phyloP scores from a whole-genome alignment of 208 protist genomes.

The Leishmania martiniquensis region DNA sequence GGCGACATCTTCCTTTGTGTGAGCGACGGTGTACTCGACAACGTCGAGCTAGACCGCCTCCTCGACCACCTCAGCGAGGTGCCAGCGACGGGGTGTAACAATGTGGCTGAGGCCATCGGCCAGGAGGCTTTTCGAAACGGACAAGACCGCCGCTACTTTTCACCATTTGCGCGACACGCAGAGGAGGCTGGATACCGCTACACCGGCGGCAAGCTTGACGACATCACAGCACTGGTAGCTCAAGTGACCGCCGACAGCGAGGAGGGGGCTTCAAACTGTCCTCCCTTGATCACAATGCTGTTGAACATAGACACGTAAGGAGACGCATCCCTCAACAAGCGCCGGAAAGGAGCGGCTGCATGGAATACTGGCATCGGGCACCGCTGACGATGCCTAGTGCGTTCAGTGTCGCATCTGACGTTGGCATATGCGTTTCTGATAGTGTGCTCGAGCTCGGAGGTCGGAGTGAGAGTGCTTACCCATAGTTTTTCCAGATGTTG shows the following conservation, averaged over 20 bases:
- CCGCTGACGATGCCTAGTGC: background rate
- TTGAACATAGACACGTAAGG: conserved; percentile 24
- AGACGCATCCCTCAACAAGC: background rate
- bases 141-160: conserved; percentile 53
- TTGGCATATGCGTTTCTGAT: background rate
- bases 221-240: conserved; percentile 85
- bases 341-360: background rate
- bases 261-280: conserved; percentile 33
- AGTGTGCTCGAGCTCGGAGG: background rate
- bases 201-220: conserved; percentile 84
- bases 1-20: conserved; percentile 80
- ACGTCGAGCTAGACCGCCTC: conserved; percentile 72
- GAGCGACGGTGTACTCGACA: conserved; percentile 87
- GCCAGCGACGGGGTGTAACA: conserved; percentile 43
- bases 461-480: background rate
- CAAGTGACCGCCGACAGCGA: conserved; percentile 47
- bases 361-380: background rate
- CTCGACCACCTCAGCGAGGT: conserved; percentile 54
- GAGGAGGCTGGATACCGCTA: conserved; percentile 60
- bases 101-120: conserved; percentile 65
- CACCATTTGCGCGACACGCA: conserved; percentile 83
- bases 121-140: conserved; percentile 61
- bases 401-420: background rate
- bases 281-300: conserved; percentile 63
- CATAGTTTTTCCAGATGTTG: background rate